These are phyloP conservation scores for Rhodotorula sp. DNA, from an alignment of 1,284 basidiomycete genomes.

Conservation along the genomic window DNA sequence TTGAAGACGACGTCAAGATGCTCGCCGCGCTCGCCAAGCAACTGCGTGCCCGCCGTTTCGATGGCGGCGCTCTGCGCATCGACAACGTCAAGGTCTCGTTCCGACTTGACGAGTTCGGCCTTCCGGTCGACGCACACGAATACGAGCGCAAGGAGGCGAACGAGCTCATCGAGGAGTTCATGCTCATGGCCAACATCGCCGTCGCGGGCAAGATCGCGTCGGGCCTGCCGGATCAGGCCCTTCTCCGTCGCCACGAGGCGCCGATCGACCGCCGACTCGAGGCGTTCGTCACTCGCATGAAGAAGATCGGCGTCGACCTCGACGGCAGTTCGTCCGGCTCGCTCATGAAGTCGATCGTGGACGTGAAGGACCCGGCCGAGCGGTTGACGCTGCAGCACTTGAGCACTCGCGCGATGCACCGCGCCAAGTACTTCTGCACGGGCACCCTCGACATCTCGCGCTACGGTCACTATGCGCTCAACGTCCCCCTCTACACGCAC, in stretches of 20 bases:
- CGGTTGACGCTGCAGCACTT: slow-evolving; percentile 52
- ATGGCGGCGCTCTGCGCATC: slow-evolving; percentile 74
- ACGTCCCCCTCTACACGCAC: slow-evolving; percentile 90
- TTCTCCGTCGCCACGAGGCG: slow-evolving; percentile 87
- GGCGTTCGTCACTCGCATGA: slow-evolving; percentile 73
- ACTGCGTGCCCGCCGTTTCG: slow-evolving; percentile 69
- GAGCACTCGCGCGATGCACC: slow-evolving; percentile 77
- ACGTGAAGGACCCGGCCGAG: slow-evolving; percentile 68
- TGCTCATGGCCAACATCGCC: slow-evolving; percentile 85
- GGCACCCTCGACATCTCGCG: slow-evolving; percentile 99
- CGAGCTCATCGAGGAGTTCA: slow-evolving; percentile 89
- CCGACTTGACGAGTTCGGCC: slow-evolving; percentile 74
- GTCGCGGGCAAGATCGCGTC: slow-evolving; percentile 91
- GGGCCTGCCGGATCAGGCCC: slow-evolving; percentile 88
- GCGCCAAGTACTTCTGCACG: slow-evolving; percentile 96
- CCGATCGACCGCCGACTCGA: slow-evolving; percentile 85
- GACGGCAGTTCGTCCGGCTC: slow-evolving; percentile 76
- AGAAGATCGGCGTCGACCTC: slow-evolving; percentile 76
- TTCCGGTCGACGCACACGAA: slow-evolving; percentile 74
- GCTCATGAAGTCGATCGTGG: slow-evolving; percentile 77
- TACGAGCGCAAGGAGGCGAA: slow-evolving; percentile 70
- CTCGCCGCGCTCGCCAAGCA: slow-evolving; percentile 69
- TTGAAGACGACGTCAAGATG: slow-evolving; percentile 72
- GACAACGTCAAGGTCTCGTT: slow-evolving; percentile 74
- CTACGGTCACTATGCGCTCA: slow-evolving; percentile 90